Base-by-base conservation (phyloP, 805 yeast genomes). In the Maudiozyma turicensis region DNA sequence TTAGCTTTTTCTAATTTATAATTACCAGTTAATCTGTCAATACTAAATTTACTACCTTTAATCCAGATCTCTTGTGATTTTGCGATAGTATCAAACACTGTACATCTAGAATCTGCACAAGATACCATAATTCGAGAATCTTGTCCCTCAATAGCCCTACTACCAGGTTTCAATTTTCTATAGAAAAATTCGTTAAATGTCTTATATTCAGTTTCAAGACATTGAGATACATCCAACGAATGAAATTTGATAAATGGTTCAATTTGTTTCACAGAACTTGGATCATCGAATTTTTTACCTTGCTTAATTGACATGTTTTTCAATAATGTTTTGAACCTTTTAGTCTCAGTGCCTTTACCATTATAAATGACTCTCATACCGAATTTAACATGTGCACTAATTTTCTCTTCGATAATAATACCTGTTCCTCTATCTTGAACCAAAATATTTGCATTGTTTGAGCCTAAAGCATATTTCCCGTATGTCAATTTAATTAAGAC, bases 351-450 rank as follows among this genome's bases (percentile, higher is more conserved):
- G 38, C 82, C 76, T 52, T 83, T 76, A 1, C 95, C 91, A 57
- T 82, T 80, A 66, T 91, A 91, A 2, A 91, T 69, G 42, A 91
- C 67, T 42, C 96, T 67, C 47, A 91, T 91, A 0, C 98, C 99
- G 37, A 93, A 62, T 45, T 96, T 73, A 9, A 93, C 93, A 58
- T 86, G 86, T 1, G 86, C 79, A 50, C 90, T 82, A 86, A 93
- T 91, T 58, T 88, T 88, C 59, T 91, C 99, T 63, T 91, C 98
- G 60, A 85, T 66, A n/a, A 91, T 80, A 43, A 86, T 76, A 0
- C 99, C 99, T 0, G 96, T 83, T 14, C 76, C 72, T 52, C 99
- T 73, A 63, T 93, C 97, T 64, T 93, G 98, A 2, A 91, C 97
- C 45, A 93, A 71, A 32, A 93, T 91, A 60, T 91, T 91, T 8